phyloP scores from a whole-genome alignment of 2,329 filamentous ascomycete genomes.

The Shiraia sp. region DNA sequence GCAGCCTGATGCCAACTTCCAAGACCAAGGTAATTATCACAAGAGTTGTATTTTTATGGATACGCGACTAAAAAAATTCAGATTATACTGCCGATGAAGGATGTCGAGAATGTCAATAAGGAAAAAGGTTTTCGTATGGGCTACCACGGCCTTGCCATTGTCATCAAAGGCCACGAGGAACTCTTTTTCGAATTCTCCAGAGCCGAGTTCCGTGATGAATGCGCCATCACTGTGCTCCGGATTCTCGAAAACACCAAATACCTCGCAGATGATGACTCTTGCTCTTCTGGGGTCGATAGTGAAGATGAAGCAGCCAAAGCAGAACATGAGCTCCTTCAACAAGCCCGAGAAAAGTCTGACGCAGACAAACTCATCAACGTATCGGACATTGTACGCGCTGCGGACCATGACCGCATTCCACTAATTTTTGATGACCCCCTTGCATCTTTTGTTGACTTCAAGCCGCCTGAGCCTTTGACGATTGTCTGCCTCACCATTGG shows the following conservation, averaged over 20 bases:
- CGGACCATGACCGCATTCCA: conserved; percentile 63
- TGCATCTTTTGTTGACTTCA: conserved; percentile 88
- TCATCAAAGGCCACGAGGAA: conserved; percentile 92
- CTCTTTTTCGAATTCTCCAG: conserved; percentile 92
- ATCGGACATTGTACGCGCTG: conserved; percentile 33
- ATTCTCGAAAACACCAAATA: conserved; percentile 73
- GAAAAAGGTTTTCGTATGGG: conserved; percentile 93
- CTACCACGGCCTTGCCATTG: conserved; percentile 87
- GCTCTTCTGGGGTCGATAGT: conserved; percentile 70
- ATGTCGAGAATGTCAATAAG: conserved; percentile 91
- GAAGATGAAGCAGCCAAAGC: conserved; percentile 75
- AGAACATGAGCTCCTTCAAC: conserved; percentile 79
- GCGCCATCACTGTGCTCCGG: conserved; percentile 77
- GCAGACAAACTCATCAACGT: conserved; percentile 20
- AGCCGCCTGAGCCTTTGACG: conserved; percentile 75
- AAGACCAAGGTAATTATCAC: conserved; percentile 67
- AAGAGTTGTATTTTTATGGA: conserved; percentile 5
- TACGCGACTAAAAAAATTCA: conserved; percentile 11
- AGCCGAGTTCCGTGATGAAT: conserved; percentile 82
- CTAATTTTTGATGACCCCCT: conserved; percentile 88
- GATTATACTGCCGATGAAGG: conserved; percentile 83
- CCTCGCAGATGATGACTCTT: conserved; percentile 68
- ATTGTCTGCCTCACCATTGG: conserved; percentile 96
- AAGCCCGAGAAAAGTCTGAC: conserved; percentile 62
- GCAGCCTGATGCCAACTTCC: conserved; percentile 85